Conservation (phyloP, 257 asterid genomes). For the Solanum dulcamara region DNA sequence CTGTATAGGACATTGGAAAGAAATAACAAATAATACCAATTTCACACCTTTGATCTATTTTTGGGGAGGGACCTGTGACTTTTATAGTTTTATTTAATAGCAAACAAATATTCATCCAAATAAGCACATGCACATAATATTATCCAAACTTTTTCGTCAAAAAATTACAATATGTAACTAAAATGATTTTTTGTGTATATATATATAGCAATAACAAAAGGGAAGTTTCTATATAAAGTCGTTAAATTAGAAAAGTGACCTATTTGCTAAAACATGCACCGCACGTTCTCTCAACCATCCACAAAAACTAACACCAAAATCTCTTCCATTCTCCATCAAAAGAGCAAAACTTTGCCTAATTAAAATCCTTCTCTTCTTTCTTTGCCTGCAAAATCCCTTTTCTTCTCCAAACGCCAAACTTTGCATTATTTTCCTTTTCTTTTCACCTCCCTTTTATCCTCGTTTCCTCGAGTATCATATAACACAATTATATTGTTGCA, state of each 20-base stretch:
- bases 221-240: background rate
- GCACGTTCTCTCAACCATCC: slow-evolving; percentile 13
- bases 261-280: slow-evolving; percentile 18
- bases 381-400: background rate
- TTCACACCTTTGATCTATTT: background rate
- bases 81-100: too few relatives aligned
- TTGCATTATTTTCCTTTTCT: background rate
- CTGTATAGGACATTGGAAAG: too few relatives aligned
- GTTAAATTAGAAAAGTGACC: background rate
- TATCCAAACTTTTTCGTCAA: background rate
- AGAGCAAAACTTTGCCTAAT: background rate
- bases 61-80: background rate
- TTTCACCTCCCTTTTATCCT: background rate
- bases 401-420: background rate
- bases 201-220: background rate
- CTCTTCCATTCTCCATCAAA: background rate
- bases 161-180: background rate
- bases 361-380: background rate
- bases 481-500: background rate
- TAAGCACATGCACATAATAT: background rate
- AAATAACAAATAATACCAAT: background rate
- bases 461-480: background rate
- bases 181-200: background rate
- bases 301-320: background rate
- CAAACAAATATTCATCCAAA: background rate